Evolutionary conservation across 169 alveolate species (phyloP), one percentile per base, ranked within the genome.

Genomic region (Plasmodium relictum): DNA sequence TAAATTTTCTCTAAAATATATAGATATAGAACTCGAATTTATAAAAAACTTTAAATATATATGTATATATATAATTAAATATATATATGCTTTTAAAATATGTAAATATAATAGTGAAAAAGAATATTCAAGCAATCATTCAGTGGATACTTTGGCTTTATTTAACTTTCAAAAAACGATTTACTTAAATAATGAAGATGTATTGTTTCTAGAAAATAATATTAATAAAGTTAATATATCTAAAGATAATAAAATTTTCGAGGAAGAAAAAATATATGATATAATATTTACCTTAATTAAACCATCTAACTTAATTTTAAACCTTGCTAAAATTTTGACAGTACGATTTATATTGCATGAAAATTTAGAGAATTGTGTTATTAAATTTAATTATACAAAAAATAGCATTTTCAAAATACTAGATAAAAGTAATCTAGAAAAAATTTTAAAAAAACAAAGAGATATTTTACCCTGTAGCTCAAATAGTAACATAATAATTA

Each of bases 311-410:
- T 37, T 83, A 3, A 18, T 83, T 14, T 66, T 83, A 61, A 83
- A 83, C 24, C 10, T 83, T 2, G 59, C 61, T 1, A 83, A 83
- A 68, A 68, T 83, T 31, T 71, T 62, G 14, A 72, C 85, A 24
- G 41, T 48, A 10, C 69, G 91, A n/a, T 69, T 18, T 42, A 62
- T 83, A 16, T 24, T 83, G 16, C 91, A 83, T 66, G 73, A 83
- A 37, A 10, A 68, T 12, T 39, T 83, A 31, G 73, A 44, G 20
- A 83, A 56, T 20, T 68, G 91, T 48, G 31, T 83, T 4, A 83
- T 83, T 14, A 68, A 48, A 61, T 83, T 52, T 52, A 3, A 6
- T 18, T 31, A 20, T 16, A n/a, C 16, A 20, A 31, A 45, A 12
- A 42, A 37, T 0, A 26, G 31, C 14, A 31, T 83, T 18, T 83